These are phyloP conservation scores for Fusarium udum DNA, from an alignment of 2,329 filamentous ascomycete genomes.

Conservation along the genomic window DNA sequence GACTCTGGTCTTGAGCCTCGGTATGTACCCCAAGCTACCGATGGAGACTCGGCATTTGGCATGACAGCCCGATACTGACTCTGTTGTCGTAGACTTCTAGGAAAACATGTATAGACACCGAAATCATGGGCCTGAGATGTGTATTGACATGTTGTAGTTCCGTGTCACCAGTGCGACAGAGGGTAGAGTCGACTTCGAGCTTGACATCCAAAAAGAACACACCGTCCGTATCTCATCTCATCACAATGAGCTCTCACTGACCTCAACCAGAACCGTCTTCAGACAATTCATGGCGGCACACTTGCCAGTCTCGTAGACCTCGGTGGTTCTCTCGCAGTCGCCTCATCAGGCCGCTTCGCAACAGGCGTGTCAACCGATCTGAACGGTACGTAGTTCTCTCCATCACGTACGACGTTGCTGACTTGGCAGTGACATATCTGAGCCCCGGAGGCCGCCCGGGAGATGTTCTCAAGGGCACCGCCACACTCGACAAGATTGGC, in stretches of 20 bases:
- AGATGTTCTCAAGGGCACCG: slow-evolving; percentile 64
- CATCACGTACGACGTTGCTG: not conserved
- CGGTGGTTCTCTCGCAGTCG: slow-evolving; percentile 71
- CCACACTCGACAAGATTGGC: slow-evolving; percentile 72
- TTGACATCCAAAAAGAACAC: slow-evolving; percentile 78
- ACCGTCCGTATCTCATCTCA: slow-evolving; percentile 62
- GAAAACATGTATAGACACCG: slow-evolving; percentile 34
- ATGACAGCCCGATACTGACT: not conserved
- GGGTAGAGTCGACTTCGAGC: slow-evolving; percentile 78
- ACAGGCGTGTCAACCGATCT: slow-evolving; percentile 73
- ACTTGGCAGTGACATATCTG: slow-evolving; percentile 66
- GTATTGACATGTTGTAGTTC: slow-evolving; percentile 58
- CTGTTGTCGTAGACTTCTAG: slow-evolving; percentile 38
- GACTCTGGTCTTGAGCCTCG: slow-evolving; percentile 90
- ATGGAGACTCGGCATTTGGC: accelerated
- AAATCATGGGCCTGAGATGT: accelerated
- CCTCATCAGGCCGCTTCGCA: slow-evolving; percentile 69
- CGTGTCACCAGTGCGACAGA: slow-evolving; percentile 70
- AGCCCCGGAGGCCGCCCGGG: slow-evolving; percentile 66
- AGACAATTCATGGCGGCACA: slow-evolving; percentile 80
- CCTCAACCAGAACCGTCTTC: slow-evolving; percentile 71
- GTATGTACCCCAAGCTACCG: slow-evolving; percentile 55
- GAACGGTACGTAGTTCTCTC: slow-evolving; percentile 56
- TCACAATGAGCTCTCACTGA: accelerated
- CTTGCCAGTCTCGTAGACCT: slow-evolving; percentile 79